These are phyloP conservation scores for Arabis alpina DNA, from an alignment of 345 rosid genomes.

Conservation along the genomic window DNA sequence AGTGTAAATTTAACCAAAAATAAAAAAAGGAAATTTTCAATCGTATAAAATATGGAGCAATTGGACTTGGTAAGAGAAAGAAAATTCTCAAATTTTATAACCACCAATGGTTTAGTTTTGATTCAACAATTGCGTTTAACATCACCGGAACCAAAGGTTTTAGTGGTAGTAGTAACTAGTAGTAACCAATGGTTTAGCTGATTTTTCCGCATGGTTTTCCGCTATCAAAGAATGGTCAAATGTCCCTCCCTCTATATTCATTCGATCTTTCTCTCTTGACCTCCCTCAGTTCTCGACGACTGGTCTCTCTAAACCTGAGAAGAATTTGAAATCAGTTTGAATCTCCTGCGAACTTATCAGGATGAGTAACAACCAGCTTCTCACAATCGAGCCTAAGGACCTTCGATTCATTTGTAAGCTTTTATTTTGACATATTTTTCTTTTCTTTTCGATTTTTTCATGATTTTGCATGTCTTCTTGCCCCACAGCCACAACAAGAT, in stretches of 20 bases:
- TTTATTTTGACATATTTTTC: slow-evolving; percentile 40
- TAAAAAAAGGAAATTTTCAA: no score
- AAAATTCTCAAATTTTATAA: no score
- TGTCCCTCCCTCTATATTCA: neutral
- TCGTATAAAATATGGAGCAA: no score
- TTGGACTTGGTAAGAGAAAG: no score
- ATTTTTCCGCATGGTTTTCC: no score
- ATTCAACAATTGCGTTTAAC: no score
- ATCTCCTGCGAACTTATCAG: slow-evolving; percentile 35
- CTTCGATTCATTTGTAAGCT: slow-evolving; percentile 82
- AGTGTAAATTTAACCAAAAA: no score
- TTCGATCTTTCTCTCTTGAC: slow-evolving; percentile 26
- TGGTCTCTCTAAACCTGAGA: slow-evolving; percentile 36
- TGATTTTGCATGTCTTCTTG: neutral
- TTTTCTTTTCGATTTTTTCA: slow-evolving; percentile 28
- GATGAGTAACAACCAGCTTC: slow-evolving; percentile 72
- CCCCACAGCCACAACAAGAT: slow-evolving; percentile 37
- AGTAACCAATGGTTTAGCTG: no score
- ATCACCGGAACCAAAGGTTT: no score
- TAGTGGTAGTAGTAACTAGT: no score
- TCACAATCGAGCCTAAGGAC: slow-evolving; percentile 68
- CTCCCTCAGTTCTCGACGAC: neutral
- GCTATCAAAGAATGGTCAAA: neutral
- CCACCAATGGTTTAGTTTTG: no score
- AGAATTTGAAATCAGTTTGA: slow-evolving; percentile 6